Evolutionary conservation across 305 asterid genomes (phyloP).

Genomic region (Solanum chacoense): DNA sequence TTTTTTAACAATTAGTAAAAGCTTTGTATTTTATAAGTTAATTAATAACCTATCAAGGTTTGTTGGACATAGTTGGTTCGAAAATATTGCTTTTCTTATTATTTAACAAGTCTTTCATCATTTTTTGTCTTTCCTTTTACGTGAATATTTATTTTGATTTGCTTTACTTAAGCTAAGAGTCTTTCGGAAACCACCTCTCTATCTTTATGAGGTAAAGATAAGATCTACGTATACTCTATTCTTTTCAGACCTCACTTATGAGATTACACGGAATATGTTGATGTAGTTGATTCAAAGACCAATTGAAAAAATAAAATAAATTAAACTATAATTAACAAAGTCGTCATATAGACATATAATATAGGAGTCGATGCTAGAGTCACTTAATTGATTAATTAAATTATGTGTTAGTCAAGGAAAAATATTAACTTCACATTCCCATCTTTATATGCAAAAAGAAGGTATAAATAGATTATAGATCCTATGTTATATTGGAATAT

Average conservation of each 20-base stretch:
- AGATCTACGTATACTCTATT: too few species aligned
- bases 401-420: background rate
- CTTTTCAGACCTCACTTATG: rapidly evolving
- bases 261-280: too few species aligned
- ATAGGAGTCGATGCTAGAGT: background rate
- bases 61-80: background rate
- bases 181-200: too few species aligned
- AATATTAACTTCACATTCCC: background rate
- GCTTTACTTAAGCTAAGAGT: background rate
- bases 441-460: background rate
- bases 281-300: background rate
- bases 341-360: background rate
- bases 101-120: background rate
- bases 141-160: background rate
- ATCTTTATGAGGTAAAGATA: background rate
- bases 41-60: background rate
- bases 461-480: background rate
- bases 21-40: background rate
- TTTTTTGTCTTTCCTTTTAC: too few species aligned
- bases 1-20: background rate
- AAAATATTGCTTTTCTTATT: background rate
- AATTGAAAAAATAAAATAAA: background rate
- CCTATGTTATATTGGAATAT: background rate
- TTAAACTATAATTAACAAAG: background rate
- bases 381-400: background rate